phyloP scores from a whole-genome alignment of 176 grass and related monocot species.

The Thalia dealbata region DNA sequence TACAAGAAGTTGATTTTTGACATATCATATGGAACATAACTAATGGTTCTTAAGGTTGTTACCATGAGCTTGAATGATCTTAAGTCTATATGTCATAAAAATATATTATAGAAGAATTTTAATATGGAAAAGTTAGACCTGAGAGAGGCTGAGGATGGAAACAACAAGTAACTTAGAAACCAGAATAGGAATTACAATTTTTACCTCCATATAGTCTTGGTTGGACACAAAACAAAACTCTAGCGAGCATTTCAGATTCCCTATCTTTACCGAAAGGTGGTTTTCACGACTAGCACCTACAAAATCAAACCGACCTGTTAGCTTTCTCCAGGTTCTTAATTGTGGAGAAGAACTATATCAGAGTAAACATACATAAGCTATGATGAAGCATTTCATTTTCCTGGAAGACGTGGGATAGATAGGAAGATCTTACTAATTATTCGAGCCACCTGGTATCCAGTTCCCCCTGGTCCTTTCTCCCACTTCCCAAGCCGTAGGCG shows the following conservation, averaged over 20 bases:
- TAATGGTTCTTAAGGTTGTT: background rate
- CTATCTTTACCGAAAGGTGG: constrained; percentile 60
- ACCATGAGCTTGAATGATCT: background rate
- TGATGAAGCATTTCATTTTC: background rate
- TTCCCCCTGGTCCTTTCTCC: constrained; percentile 71
- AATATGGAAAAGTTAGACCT: background rate
- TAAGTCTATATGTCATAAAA: background rate
- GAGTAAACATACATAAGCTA: too few species aligned
- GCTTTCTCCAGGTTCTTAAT: too few species aligned
- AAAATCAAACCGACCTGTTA: constrained; percentile 23
- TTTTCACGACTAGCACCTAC: constrained; percentile 59
- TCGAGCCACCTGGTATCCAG: constrained; percentile 70
- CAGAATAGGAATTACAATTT: background rate
- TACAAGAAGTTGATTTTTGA: background rate
- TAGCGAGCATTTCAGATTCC: constrained; percentile 53
- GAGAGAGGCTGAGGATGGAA: background rate
- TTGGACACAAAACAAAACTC: constrained; percentile 81
- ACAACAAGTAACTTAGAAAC: background rate
- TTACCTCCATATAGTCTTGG: constrained; percentile 84
- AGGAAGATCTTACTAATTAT: constrained; percentile 63
- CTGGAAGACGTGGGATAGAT: background rate
- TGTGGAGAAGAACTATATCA: background rate
- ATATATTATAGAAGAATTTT: background rate
- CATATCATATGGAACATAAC: background rate
- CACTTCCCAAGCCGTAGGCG: constrained; percentile 75